Evolutionary conservation across 2,329 filamentous ascomycete genomes (phyloP).

Genomic region (Alternaria viburni): DNA sequence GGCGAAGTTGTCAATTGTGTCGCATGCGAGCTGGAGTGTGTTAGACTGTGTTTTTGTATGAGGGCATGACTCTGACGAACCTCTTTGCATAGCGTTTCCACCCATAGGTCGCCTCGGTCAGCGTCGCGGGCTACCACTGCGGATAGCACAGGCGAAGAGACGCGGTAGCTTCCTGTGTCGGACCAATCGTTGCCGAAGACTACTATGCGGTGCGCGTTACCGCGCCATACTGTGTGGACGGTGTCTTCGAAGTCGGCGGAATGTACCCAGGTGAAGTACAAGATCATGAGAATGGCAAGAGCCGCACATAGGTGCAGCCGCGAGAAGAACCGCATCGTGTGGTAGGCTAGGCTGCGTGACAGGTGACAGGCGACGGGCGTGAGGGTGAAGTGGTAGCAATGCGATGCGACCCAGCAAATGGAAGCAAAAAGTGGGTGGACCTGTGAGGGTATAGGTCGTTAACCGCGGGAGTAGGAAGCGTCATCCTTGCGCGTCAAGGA

Average conservation of each 20-base stretch:
- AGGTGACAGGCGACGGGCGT: neutral
- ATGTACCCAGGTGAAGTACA: constrained; percentile 42
- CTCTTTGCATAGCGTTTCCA: constrained; percentile 46
- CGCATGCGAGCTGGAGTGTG: constrained; percentile 41
- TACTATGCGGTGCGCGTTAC: constrained; percentile 40
- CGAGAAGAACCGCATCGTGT: constrained; percentile 40
- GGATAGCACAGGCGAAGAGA: constrained; percentile 35
- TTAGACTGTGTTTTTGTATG: constrained; percentile 23
- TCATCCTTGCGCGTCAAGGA: constrained; percentile 13
- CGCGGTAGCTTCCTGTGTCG: constrained; percentile 45
- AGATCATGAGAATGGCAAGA: constrained; percentile 30
- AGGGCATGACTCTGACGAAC: constrained; percentile 32
- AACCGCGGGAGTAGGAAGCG: constrained; percentile 1
- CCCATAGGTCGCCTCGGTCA: constrained; percentile 43
- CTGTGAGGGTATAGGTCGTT: constrained; percentile 1
- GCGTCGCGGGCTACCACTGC: constrained; percentile 32
- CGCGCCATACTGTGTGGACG: constrained; percentile 38
- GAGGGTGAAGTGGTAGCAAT: neutral
- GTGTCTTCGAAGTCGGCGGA: constrained; percentile 33
- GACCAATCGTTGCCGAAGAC: constrained; percentile 51
- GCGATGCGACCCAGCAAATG: constrained; percentile 1
- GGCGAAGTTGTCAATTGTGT: constrained; percentile 47
- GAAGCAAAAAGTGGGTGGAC: constrained; percentile 12
- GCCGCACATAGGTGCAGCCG: constrained; percentile 37
- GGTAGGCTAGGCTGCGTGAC: neutral